Evolutionary conservation across 148 eudicot genomes (phyloP), one percentile per base, ranked within the genome.

Genomic region (Rheum nobile): DNA sequence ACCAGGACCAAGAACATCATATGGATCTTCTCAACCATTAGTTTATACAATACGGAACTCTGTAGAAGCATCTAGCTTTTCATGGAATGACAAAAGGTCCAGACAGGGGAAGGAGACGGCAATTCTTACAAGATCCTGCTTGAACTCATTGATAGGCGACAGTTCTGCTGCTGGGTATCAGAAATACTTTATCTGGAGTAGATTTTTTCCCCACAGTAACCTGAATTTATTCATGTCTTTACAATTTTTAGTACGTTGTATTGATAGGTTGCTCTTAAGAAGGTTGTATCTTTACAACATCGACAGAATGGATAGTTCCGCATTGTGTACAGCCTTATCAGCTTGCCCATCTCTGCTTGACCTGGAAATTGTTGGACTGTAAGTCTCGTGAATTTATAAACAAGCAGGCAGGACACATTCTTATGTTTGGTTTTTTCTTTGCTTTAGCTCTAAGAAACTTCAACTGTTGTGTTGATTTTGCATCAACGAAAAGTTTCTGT

Each of bases 301-400:
- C 67, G 92, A 86, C 71, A 80, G 88, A 72, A 80, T 88, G 83
- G 90, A 88, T 76, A 84, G 80, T 21, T 9, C 87, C 2, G 82
- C 90, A 39, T 82, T 88, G 69, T 81, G 80, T 42, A 54, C 76
- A 44, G 88, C 90, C 44, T 72, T 88, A 77, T 83, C 86, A 67
- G 80, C 84, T 59, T 88, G 92, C 76, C 84, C 90, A 11, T 81
- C 82, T 76, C 85, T 88, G 76, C 80, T 81, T 83, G 92, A 88
- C 83, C 81, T 88, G 16, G 90, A 86, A 81, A 83, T 88, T 72
- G 90, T 88, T 82, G 90, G 92, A 80, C 88, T 84, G 92, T 88
- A 82, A 88, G 92, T 88, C 24, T 35, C 24, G n/a, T 68, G 43
- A 14, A 6, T 35, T 8, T 37, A 37, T 22, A 61, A 28, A 61